Evolutionary conservation across 768 basidiomycete genomes (phyloP).

Genomic region (Auriscalpium vulgare): DNA sequence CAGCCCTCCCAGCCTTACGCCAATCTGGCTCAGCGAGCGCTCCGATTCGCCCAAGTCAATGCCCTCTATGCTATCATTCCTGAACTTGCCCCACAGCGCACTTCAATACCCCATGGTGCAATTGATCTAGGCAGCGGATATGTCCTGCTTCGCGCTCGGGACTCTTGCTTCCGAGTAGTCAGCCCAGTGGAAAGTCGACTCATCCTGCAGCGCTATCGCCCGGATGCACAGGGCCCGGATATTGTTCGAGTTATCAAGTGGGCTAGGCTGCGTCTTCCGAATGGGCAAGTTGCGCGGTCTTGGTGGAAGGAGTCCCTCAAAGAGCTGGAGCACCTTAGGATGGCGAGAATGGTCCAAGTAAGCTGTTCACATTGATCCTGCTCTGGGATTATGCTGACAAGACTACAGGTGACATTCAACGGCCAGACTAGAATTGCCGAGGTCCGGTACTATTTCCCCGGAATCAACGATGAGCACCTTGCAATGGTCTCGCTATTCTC

Average conservation of each 20-base stretch:
- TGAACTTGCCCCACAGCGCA: neutral
- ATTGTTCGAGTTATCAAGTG: neutral
- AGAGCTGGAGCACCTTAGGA: neutral
- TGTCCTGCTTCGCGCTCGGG: slow-evolving; percentile 14
- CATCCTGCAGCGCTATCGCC: neutral
- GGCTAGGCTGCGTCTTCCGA: slow-evolving; percentile 21
- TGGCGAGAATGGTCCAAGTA: slow-evolving; percentile 13
- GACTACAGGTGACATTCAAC: neutral
- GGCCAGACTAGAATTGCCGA: neutral
- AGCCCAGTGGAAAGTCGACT: neutral
- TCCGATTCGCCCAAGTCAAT: slow-evolving; percentile 4
- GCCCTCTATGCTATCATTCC: slow-evolving; percentile 6
- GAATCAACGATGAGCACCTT: neutral
- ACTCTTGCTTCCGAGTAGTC: neutral
- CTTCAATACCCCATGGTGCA: slow-evolving; percentile 2
- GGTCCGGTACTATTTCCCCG: slow-evolving; percentile 9
- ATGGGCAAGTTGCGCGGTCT: slow-evolving; percentile 9
- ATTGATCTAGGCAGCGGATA: slow-evolving; percentile 19
- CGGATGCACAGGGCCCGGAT: neutral
- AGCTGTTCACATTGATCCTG: neutral
- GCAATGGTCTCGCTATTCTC: slow-evolving; percentile 9
- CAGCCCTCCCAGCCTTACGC: slow-evolving; percentile 19
- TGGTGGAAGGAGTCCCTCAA: slow-evolving; percentile 2
- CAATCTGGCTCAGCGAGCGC: slow-evolving; percentile 18
- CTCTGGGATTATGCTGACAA: neutral